Percentiles rank a stretch among this genome's conserved stretches.
These are phyloP conservation scores for Pterocarpus santalinus DNA, from an alignment of 306 rosid genomes.

Conservation along the genomic window DNA sequence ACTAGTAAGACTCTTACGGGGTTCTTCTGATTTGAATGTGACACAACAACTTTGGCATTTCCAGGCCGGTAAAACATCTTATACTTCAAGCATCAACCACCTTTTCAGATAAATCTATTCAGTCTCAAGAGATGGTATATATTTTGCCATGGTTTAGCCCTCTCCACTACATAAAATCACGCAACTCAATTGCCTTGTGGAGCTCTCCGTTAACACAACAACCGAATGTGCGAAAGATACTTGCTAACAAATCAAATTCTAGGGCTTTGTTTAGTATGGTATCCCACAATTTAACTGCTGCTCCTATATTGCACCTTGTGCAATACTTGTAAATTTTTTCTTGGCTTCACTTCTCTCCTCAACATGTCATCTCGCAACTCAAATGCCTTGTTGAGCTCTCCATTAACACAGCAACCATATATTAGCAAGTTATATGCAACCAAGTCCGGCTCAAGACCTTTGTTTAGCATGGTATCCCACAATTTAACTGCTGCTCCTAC, in stretches of 20 bases:
- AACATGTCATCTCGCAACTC: slow-evolving; percentile 89
- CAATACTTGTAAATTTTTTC: slow-evolving; percentile 61
- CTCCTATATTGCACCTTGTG: slow-evolving; percentile 60
- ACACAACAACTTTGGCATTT: slow-evolving; percentile 3
- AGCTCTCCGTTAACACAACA: slow-evolving; percentile 62
- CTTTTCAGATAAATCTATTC: slow-evolving; percentile 5
- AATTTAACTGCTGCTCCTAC: slow-evolving; percentile 67
- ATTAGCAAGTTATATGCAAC: slow-evolving; percentile 82
- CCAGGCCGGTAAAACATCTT: slow-evolving; percentile 25
- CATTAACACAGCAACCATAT: slow-evolving; percentile 84
- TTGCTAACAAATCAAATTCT: slow-evolving; percentile 65
- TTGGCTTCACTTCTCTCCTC: slow-evolving; percentile 71
- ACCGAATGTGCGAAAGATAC: slow-evolving; percentile 59
- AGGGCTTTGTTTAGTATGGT: slow-evolving; percentile 60
- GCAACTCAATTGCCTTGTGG: slow-evolving; percentile 58
- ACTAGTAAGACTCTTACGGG: slow-evolving; percentile 13
- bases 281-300: slow-evolving; percentile 64
- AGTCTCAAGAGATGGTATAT: slow-evolving; percentile 40
- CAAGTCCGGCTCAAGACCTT: slow-evolving; percentile 80
- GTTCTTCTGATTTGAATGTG: slow-evolving; percentile 31
- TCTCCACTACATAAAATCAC: slow-evolving; percentile 61
- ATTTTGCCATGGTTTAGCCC: slow-evolving; percentile 51
- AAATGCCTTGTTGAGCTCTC: slow-evolving; percentile 73
- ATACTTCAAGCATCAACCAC: slow-evolving; percentile 24
- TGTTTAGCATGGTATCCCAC: slow-evolving; percentile 86